These are phyloP conservation scores for Erysiphe pulchra DNA, from an alignment of 2,329 filamentous ascomycete genomes.

Conservation along the genomic window DNA sequence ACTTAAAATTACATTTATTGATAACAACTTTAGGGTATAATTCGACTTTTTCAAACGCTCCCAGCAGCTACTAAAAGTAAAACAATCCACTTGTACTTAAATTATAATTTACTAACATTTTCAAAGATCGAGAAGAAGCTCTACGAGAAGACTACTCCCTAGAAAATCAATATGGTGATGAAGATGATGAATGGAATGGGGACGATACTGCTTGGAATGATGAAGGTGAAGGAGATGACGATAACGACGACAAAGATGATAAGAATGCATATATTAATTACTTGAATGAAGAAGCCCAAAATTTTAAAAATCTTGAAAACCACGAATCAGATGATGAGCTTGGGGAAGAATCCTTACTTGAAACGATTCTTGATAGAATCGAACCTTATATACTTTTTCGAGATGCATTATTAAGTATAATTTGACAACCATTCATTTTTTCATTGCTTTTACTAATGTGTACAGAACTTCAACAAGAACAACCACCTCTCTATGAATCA, in stretches of 20 bases:
- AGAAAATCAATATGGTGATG: slow-evolving; percentile 40
- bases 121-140: slow-evolving; percentile 65
- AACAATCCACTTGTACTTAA: slow-evolving; percentile 10
- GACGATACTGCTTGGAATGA: slow-evolving; percentile 61
- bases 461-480: slow-evolving; percentile 64
- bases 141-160: slow-evolving; percentile 66
- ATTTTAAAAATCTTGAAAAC: slow-evolving; percentile 45
- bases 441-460: slow-evolving; percentile 2
- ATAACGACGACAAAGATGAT: slow-evolving; percentile 19
- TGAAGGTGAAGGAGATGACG: slow-evolving; percentile 26
- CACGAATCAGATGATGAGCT: slow-evolving; percentile 67
- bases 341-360: slow-evolving; percentile 76
- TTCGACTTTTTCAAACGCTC: slow-evolving; percentile 73
- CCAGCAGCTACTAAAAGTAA: slow-evolving; percentile 66
- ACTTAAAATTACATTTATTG: not conserved
- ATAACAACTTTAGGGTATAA: slow-evolving; percentile 33
- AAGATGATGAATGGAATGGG: slow-evolving; percentile 41
- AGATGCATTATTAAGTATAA: slow-evolving; percentile 56
- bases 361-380: slow-evolving; percentile 83
- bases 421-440: not conserved
- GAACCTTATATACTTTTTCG: slow-evolving; percentile 87
- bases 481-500: slow-evolving; percentile 65
- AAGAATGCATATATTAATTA: slow-evolving; percentile 90
- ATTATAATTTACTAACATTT: not conserved
- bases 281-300: slow-evolving; percentile 76